Conservation (phyloP, 2,329 filamentous ascomycete species). For the Diaporthe nobilis region DNA sequence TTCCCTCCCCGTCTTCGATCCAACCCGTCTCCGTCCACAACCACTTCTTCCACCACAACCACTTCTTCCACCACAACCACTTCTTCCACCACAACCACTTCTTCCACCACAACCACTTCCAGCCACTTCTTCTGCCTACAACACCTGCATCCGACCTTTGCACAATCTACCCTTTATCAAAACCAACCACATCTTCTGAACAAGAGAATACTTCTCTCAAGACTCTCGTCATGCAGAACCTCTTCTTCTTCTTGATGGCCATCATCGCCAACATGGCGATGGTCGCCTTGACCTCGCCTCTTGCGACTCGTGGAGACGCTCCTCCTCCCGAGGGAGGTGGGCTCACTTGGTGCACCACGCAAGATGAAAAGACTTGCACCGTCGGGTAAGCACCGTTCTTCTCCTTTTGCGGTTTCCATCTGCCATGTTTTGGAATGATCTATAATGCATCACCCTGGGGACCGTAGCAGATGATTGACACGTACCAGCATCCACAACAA, state of each 20-base stretch:
- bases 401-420: too few species aligned
- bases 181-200: background rate
- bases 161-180: background rate
- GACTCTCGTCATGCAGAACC: background rate
- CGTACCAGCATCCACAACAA: conserved; percentile 7
- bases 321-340: conserved; percentile 13
- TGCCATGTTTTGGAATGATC: too few species aligned
- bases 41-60: too few species aligned
- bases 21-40: too few species aligned
- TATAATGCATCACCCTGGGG: too few species aligned
- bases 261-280: conserved; percentile 3
- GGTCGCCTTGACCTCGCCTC: background rate
- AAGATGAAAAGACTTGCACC: background rate
- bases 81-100: too few species aligned
- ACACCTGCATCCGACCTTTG: background rate
- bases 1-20: background rate
- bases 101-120: background rate
- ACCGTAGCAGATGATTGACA: too few species aligned
- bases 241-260: background rate
- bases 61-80: too few species aligned
- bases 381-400: background rate
- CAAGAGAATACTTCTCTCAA: background rate
- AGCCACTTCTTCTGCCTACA: background rate
- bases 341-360: conserved; percentile 16
- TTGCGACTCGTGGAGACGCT: background rate